These are phyloP conservation scores for Boletus barrowsii DNA, from an alignment of 768 basidiomycete species.

Conservation along the genomic window DNA sequence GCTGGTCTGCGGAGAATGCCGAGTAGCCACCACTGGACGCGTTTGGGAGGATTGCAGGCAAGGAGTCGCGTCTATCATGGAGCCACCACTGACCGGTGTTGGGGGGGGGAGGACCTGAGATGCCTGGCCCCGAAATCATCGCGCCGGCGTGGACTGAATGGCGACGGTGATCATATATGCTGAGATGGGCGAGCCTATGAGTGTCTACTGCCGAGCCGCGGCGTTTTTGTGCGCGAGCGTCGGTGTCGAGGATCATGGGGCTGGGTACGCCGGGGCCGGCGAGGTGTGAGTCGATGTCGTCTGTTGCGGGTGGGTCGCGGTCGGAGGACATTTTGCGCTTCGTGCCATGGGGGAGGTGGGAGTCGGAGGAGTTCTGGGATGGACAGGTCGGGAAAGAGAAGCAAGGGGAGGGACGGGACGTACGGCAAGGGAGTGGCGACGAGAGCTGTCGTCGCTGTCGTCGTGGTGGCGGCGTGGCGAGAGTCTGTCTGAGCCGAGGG, in stretches of 20 bases:
- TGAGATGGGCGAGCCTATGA: constrained; percentile 69
- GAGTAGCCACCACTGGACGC: constrained; percentile 51
- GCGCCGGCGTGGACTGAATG: constrained; percentile 69
- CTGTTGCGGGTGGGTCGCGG: constrained; percentile 48
- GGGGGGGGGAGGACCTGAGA: constrained; percentile 17
- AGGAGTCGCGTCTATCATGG: constrained; percentile 70
- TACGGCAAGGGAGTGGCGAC: constrained; percentile 69
- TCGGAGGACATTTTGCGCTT: constrained; percentile 85
- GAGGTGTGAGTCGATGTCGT: constrained; percentile 66
- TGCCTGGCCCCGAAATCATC: constrained; percentile 30
- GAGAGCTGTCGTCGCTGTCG: constrained; percentile 64
- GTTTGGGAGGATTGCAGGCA: constrained; percentile 67
- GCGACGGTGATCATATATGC: constrained; percentile 69
- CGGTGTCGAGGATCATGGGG: constrained; percentile 53
- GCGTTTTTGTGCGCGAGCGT: constrained; percentile 75
- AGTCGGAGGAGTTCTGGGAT: constrained; percentile 35
- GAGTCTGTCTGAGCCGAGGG: constrained; percentile 28
- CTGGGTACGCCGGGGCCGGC: constrained; percentile 67
- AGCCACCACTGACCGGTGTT: constrained; percentile 51
- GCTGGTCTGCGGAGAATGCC: constrained; percentile 60
- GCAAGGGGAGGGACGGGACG: constrained; percentile 27
- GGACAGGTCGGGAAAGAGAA: background rate
- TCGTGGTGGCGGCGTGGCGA: constrained; percentile 38
- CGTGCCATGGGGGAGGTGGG: constrained; percentile 54
- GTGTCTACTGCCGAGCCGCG: constrained; percentile 83